Base-by-base conservation (phyloP, 495 filamentous ascomycete genomes). In the Cudoniella acicularis region DNA sequence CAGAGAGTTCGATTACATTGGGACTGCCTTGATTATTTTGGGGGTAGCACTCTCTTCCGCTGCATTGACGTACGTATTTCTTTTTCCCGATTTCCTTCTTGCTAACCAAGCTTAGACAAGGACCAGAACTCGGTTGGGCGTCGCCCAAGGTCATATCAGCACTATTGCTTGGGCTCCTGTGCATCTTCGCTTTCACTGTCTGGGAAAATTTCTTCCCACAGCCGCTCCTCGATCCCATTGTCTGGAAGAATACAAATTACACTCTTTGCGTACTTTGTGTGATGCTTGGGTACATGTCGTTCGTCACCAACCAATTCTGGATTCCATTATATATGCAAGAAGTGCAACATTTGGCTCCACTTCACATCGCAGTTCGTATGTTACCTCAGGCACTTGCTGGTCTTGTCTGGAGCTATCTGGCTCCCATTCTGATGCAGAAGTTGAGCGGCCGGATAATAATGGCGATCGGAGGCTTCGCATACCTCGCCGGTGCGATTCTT, bases 71-170 rank as follows among this genome's bases (percentile, higher is more conserved):
- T 69, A 69, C 30, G 68, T 67, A 22, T 16, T 49, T 30, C 26
- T 11, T 22, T 27, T 51, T 16, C 1, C 10, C 22, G 17, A 23
- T 11, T 10, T 17, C 21, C 8, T n/a, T 46, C n/a, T 30, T 1
- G 20, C 61, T 63, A 51, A 63, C 43, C 30, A 22, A 2, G 13
- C 8, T 10, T 23, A 63, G 61, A 17, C 65, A 73, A 57, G 67
- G 65, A 8, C 68, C 71, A 0, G 70, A 83, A 22, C 78, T 80
- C 25, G 61, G 61, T 18, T 87, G 84, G 83, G 69, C 70, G 46
- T 84, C 79, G 2, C 76, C 76, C 20, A 83, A 82, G 57, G 79
- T 87, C 13, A 74, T 83, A 27, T 74, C 73, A 16, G 73, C 86
- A 21, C 73, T 87, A 22, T 73, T 78, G 24, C 65, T 85, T 26